Base-by-base conservation (phyloP, 2,329 filamentous ascomycete species). In the Talaromyces sp. region DNA sequence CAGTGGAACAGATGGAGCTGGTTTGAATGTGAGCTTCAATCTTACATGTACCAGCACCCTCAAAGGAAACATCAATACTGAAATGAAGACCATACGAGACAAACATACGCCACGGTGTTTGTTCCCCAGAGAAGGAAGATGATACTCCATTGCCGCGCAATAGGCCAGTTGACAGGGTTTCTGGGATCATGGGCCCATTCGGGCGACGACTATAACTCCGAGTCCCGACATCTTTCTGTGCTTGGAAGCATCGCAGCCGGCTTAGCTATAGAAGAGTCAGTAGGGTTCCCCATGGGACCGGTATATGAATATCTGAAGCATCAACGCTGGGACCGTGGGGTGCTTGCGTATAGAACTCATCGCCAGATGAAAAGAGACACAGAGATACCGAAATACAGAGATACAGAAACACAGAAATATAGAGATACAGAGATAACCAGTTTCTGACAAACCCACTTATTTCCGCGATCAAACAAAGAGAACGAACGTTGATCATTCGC, bases 61-160 rank as follows among this genome's bases (percentile, higher is more conserved):
- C 23, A 2, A 23, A 23, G 23, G 23, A 23, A 23, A 23, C 1
- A 23, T 23, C 23, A 23, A 23, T 23, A 1, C 2, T 23, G 23
- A 23, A 23, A 23, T 23, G 23, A 23, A 23, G 23, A 23, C 23
- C 2, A 23, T 23, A 23, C 23, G 2, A 44, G 1, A 12, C 4
- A 34, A 31, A 56, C 34, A 31, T 50, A 57, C 55, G 55, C 55
- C 34, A 57, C 55, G 18, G 55, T 57, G 33, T 57, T 57, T 9
- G 27, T 23, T 9, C 36, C 23, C 55, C 55, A 57, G 55, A 57
- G 55, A 2, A 57, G 34, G 12, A 47, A 8, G 23, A 57, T 57
- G 56, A 47, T 40, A 23, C 4, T 14, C 56, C 56, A 44, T 50
- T 56, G 54, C 54, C 54, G 31, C 18, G 54, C 12, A n/a, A 40